These are phyloP conservation scores for Hysterangium stoloniferum DNA, from an alignment of 768 basidiomycete species.

Conservation along the genomic window DNA sequence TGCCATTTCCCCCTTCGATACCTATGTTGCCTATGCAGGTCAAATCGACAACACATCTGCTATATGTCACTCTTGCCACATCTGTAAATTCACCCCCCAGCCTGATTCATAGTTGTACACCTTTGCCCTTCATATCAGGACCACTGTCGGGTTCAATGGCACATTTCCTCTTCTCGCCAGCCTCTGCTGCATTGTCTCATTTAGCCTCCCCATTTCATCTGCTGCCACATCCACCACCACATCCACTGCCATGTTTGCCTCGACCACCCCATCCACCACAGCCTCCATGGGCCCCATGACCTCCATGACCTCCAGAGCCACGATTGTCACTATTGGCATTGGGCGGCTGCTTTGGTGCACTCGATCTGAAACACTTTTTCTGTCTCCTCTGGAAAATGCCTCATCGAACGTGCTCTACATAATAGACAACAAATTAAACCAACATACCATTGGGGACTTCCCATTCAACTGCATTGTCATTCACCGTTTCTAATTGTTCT, in stretches of 20 bases:
- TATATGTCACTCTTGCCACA: no score
- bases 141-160: constrained; percentile 74
- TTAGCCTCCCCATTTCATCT: constrained; percentile 15
- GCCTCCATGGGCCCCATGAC: constrained; percentile 34
- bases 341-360: constrained; percentile 63
- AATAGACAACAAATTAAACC: background rate
- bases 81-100: no score
- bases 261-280: constrained; percentile 28
- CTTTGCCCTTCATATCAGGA: constrained; percentile 53
- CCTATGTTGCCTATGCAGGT: no score
- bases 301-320: constrained; percentile 37
- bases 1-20: no score
- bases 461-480: constrained; percentile 61
- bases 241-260: constrained; percentile 17
- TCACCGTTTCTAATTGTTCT: constrained; percentile 55
- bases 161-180: constrained; percentile 71
- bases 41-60: no score
- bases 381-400: constrained; percentile 55
- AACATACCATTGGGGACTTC: constrained; percentile 47
- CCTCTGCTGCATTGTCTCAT: constrained; percentile 22
- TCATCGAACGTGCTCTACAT: background rate
- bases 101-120: no score
- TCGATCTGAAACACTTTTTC: constrained; percentile 69
- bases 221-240: constrained; percentile 24
- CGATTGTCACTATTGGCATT: constrained; percentile 39